A percentile compares a stretch with the other conserved stretches of the same genome.
These are phyloP conservation scores for Colletotrichum liaoningense DNA, from an alignment of 2,329 filamentous ascomycete species.

Conservation along the genomic window DNA sequence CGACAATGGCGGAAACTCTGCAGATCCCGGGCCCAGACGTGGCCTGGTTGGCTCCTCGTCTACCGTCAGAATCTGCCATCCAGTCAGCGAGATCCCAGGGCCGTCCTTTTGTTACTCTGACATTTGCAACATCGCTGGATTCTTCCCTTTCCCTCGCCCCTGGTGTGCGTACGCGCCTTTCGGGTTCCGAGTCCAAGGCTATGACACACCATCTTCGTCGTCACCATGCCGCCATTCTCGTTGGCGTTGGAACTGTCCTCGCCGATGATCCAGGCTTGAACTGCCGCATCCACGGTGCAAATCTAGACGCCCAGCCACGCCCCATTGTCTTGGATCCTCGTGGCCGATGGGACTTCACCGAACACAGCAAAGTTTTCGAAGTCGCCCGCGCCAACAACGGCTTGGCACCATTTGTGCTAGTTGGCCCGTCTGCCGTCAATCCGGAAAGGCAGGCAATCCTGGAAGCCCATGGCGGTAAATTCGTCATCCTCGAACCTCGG, in stretches of 20 bases:
- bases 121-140: slow-evolving; percentile 92
- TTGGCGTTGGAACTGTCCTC: slow-evolving; percentile 86
- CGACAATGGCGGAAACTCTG: slow-evolving; percentile 41
- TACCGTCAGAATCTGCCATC: slow-evolving; percentile 36
- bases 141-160: slow-evolving; percentile 80
- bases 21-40: slow-evolving; percentile 40
- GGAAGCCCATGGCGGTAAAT: slow-evolving; percentile 63
- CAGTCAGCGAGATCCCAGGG: slow-evolving; percentile 6
- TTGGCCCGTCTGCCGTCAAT: slow-evolving; percentile 54
- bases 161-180: slow-evolving; percentile 84
- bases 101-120: slow-evolving; percentile 77
- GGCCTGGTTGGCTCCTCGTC: slow-evolving; percentile 44
- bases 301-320: slow-evolving; percentile 73
- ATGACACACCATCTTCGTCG: slow-evolving; percentile 94
- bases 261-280: slow-evolving; percentile 90
- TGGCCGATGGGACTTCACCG: slow-evolving; percentile 75
- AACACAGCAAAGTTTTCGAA: slow-evolving; percentile 72
- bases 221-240: slow-evolving; percentile 83
- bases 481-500: slow-evolving; percentile 51
- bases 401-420: slow-evolving; percentile 79
- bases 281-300: slow-evolving; percentile 75
- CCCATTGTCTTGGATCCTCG: slow-evolving; percentile 86
- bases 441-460: slow-evolving; percentile 55
- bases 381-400: slow-evolving; percentile 74
- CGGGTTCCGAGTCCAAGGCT: slow-evolving; percentile 83